phyloP scores from a whole-genome alignment of 2,329 filamentous ascomycete species.

The Claviceps pazoutovae region DNA sequence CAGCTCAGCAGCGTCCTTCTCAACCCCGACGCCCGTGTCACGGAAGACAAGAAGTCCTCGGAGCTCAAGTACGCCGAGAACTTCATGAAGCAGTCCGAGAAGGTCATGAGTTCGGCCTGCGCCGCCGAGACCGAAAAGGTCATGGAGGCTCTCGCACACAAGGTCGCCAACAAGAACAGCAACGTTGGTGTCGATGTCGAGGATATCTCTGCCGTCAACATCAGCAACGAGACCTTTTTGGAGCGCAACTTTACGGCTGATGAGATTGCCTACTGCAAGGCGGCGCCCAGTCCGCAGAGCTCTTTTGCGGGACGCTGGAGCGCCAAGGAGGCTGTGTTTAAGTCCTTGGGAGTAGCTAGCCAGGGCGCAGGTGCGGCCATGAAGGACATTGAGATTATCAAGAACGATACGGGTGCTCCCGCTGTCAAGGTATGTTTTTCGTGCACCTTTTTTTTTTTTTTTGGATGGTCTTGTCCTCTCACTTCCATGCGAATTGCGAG shows the following conservation, averaged over 20 bases:
- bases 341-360: slow-evolving; percentile 77
- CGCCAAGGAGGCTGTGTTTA: slow-evolving; percentile 98
- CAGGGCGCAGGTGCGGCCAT: slow-evolving; percentile 79
- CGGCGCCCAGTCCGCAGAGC: slow-evolving; percentile 65
- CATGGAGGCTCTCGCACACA: slow-evolving; percentile 62
- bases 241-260: slow-evolving; percentile 82
- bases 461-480: neutral
- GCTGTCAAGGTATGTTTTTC: slow-evolving; percentile 59
- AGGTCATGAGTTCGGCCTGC: slow-evolving; percentile 33
- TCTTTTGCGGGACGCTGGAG: slow-evolving; percentile 94
- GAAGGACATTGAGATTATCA: slow-evolving; percentile 87
- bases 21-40: slow-evolving; percentile 82
- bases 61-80: slow-evolving; percentile 59
- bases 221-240: slow-evolving; percentile 86
- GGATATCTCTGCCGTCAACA: slow-evolving; percentile 73
- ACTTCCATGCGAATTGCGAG: neutral
- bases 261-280: slow-evolving; percentile 78
- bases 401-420: slow-evolving; percentile 69
- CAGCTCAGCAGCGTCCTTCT: slow-evolving; percentile 81
- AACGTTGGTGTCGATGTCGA: slow-evolving; percentile 93
- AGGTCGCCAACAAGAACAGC: slow-evolving; percentile 42
- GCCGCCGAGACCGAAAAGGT: slow-evolving; percentile 56
- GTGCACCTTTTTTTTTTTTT: neutral
- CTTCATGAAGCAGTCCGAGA: slow-evolving; percentile 52
- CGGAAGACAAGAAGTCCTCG: slow-evolving; percentile 72